Evolutionary conservation across 352 stramenopile species (phyloP).

Genomic region (Stramenopiles sp.): DNA sequence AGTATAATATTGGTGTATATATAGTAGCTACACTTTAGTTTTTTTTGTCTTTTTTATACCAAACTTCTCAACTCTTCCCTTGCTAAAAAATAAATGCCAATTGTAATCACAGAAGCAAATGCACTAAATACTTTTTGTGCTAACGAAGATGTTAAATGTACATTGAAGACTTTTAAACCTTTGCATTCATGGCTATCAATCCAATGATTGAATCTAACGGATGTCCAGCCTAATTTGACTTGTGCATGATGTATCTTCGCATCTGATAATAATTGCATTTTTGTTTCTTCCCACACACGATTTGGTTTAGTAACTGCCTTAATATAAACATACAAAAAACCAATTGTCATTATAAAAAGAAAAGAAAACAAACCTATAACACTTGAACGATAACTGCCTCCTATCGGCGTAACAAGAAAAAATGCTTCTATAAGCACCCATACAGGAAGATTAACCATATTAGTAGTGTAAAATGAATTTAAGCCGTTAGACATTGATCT

Average conservation of each 20-base stretch:
- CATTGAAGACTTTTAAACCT: not conserved
- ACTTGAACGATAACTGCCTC: not conserved
- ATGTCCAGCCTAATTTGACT: not conserved
- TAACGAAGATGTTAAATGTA: not conserved
- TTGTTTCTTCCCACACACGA: conserved; percentile 1
- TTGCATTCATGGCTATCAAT: conserved; percentile 2
- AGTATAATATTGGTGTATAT: too few relatives aligned
- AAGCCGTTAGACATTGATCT: not conserved
- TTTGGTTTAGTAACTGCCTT: not conserved
- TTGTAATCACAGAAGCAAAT: not conserved
- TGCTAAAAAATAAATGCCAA: not conserved
- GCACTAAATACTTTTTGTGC: not conserved
- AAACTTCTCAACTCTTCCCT: not conserved
- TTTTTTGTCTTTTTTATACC: too few relatives aligned
- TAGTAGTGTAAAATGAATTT: not conserved
- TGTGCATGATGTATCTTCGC: not conserved
- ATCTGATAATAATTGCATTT: not conserved
- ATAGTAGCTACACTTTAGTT: too few relatives aligned
- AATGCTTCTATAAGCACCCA: not conserved
- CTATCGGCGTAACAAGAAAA: not conserved
- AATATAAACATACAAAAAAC: not conserved
- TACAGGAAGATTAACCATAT: not conserved
- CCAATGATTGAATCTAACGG: not conserved
- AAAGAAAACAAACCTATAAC: not conserved
- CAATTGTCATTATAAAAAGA: not conserved